Base-by-base conservation (phyloP, 2,329 filamentous ascomycete species). In the Trichoderma pleuroti region DNA sequence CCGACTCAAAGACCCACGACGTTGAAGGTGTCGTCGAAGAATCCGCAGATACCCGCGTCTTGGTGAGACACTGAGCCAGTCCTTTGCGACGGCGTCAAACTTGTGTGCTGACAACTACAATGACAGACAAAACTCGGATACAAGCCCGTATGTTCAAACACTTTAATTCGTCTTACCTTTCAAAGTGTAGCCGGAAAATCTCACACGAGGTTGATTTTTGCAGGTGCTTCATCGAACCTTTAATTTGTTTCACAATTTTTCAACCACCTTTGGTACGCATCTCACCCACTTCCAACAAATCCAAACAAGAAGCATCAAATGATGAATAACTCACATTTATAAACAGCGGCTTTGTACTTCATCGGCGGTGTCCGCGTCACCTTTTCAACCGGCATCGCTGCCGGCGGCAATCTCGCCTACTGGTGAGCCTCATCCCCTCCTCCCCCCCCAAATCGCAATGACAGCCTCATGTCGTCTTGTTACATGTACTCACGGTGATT, bases 331-430 rank as follows among this genome's bases (percentile, higher is more conserved):
- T 24, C 11, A 4, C 8, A 9, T 10, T 24, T 5, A 42, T 14
- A 36, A 73, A 39, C 18, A 14, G 87, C 87, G 72, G 87, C 87
- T 1, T 80, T 90, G 2, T 90, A 89, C 77, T 89, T 88, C 70
- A 84, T 90, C 57, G 87, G 87, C 34, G 87, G 85, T 71, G 86
- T 89, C 49, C 84, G 87, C 52, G 86, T 88, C 2, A 89, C 87
- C 0, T 90, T 88, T 75, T 88, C 85, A n/a, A 89, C 87, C 12
- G 87, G 87, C 72, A 88, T 90, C 46, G 86, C 86, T 30, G 87
- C 87, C 21, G 87, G 88, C 68, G 87, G 87, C 54, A 87, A 87
- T 72, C 77, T 88, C 62, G 87, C 87, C 9, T 90, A 89, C 75
- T 90, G 87, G 87, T 87, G 75, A 49, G 77, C 4, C 57, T 59